Percentiles rank a stretch among this genome's conserved stretches.
phyloP scores from a whole-genome alignment of 192 early-diverging fungal species.

The Rhizophagus prolifer region DNA sequence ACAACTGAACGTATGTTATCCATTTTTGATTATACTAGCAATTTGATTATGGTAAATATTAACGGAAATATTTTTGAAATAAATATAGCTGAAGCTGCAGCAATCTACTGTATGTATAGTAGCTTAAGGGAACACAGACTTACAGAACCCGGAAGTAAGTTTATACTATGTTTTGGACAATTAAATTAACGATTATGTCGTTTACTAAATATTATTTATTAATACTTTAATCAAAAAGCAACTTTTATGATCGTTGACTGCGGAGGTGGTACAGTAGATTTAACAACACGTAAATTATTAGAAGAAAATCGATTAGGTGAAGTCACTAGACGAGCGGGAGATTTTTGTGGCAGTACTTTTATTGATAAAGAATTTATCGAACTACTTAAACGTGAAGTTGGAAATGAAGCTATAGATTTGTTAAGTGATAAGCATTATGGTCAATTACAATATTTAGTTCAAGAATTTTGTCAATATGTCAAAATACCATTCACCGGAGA shows the following conservation, averaged over 20 bases:
- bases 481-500: background rate
- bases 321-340: background rate
- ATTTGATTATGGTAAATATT: too few relatives aligned
- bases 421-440: background rate
- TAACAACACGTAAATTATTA: slow-evolving; percentile 37
- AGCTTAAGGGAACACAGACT: background rate
- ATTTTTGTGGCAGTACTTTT: slow-evolving; percentile 1
- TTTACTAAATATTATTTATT: background rate
- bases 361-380: slow-evolving; percentile 11
- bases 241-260: slow-evolving; percentile 60
- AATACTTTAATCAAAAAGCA: slow-evolving; percentile 11
- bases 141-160: background rate
- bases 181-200: too few relatives aligned
- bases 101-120: background rate
- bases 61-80: too few relatives aligned
- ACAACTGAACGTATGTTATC: too few relatives aligned
- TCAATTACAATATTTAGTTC: slow-evolving; percentile 14
- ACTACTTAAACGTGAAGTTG: slow-evolving; percentile 1
- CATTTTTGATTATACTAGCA: too few relatives aligned
- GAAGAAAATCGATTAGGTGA: background rate
- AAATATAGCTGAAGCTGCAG: slow-evolving; percentile 11
- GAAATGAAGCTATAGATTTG: background rate
- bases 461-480: background rate
- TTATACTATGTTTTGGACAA: too few relatives aligned
- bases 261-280: slow-evolving; percentile 59